Evolutionary conservation across 139 green algal species (phyloP).

Genomic region (Chlamydomonas schloesseri): DNA sequence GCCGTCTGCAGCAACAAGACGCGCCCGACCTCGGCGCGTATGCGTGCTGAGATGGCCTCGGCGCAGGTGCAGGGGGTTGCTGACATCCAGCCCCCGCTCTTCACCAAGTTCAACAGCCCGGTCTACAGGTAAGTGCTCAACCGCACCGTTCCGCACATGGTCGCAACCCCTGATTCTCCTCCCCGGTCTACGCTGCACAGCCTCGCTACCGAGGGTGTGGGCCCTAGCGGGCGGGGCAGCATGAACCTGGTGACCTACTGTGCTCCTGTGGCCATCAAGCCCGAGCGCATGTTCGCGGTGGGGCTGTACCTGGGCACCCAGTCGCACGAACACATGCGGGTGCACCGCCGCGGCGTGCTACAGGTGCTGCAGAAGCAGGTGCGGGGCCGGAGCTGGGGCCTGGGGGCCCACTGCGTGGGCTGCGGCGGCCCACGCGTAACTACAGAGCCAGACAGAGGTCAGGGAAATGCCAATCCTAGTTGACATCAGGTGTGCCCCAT

Average conservation of each 20-base stretch:
- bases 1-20: no score
- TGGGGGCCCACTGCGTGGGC: no score
- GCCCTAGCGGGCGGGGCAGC: not conserved
- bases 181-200: not conserved
- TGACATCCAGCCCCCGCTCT: not conserved
- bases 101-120: not conserved
- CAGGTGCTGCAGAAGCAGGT: conserved; percentile 11
- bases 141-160: no score
- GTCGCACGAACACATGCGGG: conserved; percentile 41
- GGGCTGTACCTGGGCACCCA: conserved; percentile 43
- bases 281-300: conserved; percentile 23
- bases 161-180: no score
- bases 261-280: conserved; percentile 31
- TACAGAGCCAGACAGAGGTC: no score
- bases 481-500: no score
- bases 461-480: no score
- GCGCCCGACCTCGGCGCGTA: no score
- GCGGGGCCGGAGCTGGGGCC: not conserved
- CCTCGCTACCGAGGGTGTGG: not conserved
- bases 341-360: conserved; percentile 15
- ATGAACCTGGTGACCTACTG: conserved; percentile 46
- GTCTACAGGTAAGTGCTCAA: not conserved
- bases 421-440: no score
- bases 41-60: no score
- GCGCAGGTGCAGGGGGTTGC: no score